phyloP scores from a whole-genome alignment of 345 rosid genomes.

The Brassica incana region DNA sequence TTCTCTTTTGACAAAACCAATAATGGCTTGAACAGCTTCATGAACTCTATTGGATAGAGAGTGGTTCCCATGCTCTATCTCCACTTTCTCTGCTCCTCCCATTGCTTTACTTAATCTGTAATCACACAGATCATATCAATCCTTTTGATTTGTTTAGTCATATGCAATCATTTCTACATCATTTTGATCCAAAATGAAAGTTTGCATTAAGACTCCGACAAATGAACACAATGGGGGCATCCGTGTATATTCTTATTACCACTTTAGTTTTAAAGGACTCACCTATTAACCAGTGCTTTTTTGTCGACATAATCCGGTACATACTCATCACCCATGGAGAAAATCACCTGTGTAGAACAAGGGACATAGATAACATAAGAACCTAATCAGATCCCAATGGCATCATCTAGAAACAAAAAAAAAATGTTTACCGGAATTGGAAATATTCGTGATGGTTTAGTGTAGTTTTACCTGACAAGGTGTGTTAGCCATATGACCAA shows the following conservation, averaged over 20 bases:
- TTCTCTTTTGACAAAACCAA: conserved; percentile 75
- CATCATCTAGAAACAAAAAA: neutral
- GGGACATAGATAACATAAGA: neutral
- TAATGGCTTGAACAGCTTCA: conserved; percentile 77
- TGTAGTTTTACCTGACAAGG: conserved; percentile 79
- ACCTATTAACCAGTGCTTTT: conserved; percentile 87
- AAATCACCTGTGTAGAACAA: conserved; percentile 66
- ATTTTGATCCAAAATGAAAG: neutral
- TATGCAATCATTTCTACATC: conserved; percentile 20
- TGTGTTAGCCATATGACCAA: conserved; percentile 89
- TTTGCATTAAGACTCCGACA: neutral
- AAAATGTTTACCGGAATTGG: neutral
- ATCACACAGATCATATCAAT: neutral
- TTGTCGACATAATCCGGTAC: conserved; percentile 88
- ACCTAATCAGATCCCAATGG: neutral
- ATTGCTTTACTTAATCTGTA: conserved; percentile 84
- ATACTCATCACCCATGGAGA: conserved; percentile 88
- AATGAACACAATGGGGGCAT: neutral
- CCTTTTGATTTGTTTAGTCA: neutral
- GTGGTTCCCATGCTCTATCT: conserved; percentile 89
- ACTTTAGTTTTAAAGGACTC: conserved; percentile 24
- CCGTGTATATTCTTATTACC: conserved; percentile 2
- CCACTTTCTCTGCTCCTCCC: conserved; percentile 97
- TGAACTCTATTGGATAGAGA: conserved; percentile 78
- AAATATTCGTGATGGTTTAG: neutral